These are phyloP conservation scores for Oleoguttula mirabilis DNA, from an alignment of 495 filamentous ascomycete species.

Conservation along the genomic window DNA sequence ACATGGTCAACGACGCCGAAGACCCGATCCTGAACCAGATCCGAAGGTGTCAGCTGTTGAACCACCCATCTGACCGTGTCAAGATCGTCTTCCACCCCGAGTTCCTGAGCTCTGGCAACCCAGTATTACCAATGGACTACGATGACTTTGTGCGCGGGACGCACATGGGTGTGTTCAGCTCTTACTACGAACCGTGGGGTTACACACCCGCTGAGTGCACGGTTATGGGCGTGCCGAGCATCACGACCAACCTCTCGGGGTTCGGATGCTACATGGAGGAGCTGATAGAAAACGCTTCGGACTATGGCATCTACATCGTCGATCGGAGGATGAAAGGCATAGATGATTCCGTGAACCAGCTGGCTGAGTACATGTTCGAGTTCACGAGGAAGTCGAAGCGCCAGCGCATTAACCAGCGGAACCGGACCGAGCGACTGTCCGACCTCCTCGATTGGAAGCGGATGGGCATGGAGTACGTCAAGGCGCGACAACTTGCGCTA, in stretches of 20 bases:
- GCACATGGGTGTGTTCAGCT: conserved; percentile 87
- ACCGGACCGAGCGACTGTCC: conserved; percentile 89
- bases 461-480: conserved; percentile 98
- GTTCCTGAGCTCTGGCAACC: conserved; percentile 90
- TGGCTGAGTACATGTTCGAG: conserved; percentile 85
- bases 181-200: conserved; percentile 98
- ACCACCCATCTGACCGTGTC: conserved; percentile 85
- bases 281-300: conserved; percentile 90
- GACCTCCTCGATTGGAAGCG: conserved; percentile 97
- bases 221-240: conserved; percentile 97
- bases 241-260: conserved; percentile 94
- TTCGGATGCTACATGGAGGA: conserved; percentile 99
- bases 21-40: conserved; percentile 96
- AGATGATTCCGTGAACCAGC: conserved; percentile 93
- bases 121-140: conserved; percentile 89
- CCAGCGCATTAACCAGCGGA: conserved; percentile 96
- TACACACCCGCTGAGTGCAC: conserved; percentile 98
- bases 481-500: conserved; percentile 85
- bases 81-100: conserved; percentile 98
- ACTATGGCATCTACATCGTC: conserved; percentile 98
- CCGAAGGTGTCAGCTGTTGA: conserved; percentile 90
- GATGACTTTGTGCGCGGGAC: conserved; percentile 97
- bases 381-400: conserved; percentile 88
- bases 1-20: conserved; percentile 89
- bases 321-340: conserved; percentile 92